A percentile compares a stretch with the other conserved stretches of the same genome.
phyloP scores from a whole-genome alignment of 768 basidiomycete species.

The Mycena epipterygia region DNA sequence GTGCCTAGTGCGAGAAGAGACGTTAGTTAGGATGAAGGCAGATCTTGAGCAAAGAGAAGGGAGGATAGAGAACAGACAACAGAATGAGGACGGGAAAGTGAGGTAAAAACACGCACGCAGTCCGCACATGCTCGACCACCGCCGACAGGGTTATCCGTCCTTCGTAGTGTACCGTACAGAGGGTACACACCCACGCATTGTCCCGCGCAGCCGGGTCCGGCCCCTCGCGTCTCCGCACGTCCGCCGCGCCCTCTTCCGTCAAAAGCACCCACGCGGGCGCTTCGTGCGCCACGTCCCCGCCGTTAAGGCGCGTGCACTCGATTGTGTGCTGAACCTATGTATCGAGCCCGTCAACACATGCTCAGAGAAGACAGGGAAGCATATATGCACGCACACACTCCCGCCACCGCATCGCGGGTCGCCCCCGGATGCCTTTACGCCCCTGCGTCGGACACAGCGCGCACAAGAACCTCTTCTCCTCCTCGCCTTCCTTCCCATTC shows the following conservation, averaged over 20 bases:
- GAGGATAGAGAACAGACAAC: not conserved
- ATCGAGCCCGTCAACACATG: not conserved
- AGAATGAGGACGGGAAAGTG: not conserved
- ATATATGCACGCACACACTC: constrained; percentile 26
- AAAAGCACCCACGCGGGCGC: constrained; percentile 34
- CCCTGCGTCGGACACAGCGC: constrained; percentile 11
- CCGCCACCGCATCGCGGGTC: constrained; percentile 31
- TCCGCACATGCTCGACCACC: constrained; percentile 26
- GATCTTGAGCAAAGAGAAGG: no score
- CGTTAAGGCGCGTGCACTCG: constrained; percentile 11
- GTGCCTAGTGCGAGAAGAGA: not conserved
- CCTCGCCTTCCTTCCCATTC: not conserved
- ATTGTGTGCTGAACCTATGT: constrained; percentile 30
- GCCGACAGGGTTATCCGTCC: constrained; percentile 8
- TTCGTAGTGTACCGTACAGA: constrained; percentile 37
- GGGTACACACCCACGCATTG: constrained; percentile 32
- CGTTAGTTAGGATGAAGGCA: no score
- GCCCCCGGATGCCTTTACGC: constrained; percentile 11
- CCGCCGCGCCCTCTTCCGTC: constrained; percentile 31
- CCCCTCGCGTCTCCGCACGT: constrained; percentile 25
- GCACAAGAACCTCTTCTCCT: constrained; percentile 31
- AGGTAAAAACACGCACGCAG: not conserved
- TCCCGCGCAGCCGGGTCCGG: constrained; percentile 23
- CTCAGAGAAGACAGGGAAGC: not conserved
- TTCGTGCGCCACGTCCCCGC: constrained; percentile 3